These are phyloP conservation scores for Fusarium poae DNA, from an alignment of 2,329 filamentous ascomycete species.

Conservation along the genomic window DNA sequence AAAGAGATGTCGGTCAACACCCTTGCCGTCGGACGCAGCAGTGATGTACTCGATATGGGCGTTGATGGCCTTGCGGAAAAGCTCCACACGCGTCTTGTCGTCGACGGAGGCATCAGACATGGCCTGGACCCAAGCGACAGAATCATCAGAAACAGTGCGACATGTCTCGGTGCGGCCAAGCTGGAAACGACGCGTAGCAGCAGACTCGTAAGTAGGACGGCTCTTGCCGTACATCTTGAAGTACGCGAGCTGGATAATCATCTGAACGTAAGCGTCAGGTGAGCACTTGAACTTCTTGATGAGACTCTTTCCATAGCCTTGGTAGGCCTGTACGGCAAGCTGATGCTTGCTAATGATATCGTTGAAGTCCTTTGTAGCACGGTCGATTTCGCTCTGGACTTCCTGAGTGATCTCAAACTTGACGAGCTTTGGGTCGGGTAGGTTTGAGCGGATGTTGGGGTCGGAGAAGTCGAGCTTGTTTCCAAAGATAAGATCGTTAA, in stretches of 20 bases:
- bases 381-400: slow-evolving; percentile 81
- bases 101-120: slow-evolving; percentile 78
- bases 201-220: slow-evolving; percentile 97
- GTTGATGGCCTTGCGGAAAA: slow-evolving; percentile 85
- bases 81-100: slow-evolving; percentile 74
- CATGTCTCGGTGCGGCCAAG: slow-evolving; percentile 97
- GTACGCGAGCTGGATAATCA: slow-evolving; percentile 98
- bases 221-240: slow-evolving; percentile 99
- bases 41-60: slow-evolving; percentile 91
- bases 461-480: slow-evolving; percentile 93
- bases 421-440: slow-evolving; percentile 83
- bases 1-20: slow-evolving; percentile 96
- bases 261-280: slow-evolving; percentile 96
- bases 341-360: slow-evolving; percentile 88
- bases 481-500: slow-evolving; percentile 91
- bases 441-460: slow-evolving; percentile 80
- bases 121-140: slow-evolving; percentile 87
- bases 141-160: slow-evolving; percentile 90
- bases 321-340: slow-evolving; percentile 93
- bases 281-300: slow-evolving; percentile 99
- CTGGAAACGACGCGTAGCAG: slow-evolving; percentile 94
- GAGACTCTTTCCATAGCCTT: slow-evolving; percentile 96
- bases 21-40: slow-evolving; percentile 90
- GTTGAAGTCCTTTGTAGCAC: slow-evolving; percentile 82
- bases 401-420: slow-evolving; percentile 82